phyloP scores from a whole-genome alignment of 1,139 yeast genomes.

The Kodamaea sp. region DNA sequence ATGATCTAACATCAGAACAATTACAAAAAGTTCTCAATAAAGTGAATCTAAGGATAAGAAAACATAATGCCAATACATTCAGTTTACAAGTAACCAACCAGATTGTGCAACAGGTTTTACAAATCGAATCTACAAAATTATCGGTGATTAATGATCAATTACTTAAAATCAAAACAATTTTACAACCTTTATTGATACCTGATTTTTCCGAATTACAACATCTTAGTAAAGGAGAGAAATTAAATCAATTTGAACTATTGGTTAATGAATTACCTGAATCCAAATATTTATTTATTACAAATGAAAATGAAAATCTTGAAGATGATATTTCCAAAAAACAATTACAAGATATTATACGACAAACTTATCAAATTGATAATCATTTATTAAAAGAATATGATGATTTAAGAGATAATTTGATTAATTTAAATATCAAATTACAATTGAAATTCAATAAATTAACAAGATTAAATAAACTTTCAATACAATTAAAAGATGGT shows the following conservation, averaged over 20 bases:
- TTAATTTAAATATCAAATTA: too few relatives aligned
- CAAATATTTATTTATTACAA: slow-evolving; percentile 22
- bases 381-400: too few relatives aligned
- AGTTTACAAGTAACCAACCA: slow-evolving; percentile 32
- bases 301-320: slow-evolving; percentile 3
- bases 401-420: too few relatives aligned
- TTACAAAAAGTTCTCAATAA: slow-evolving; percentile 24
- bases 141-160: slow-evolving; percentile 28
- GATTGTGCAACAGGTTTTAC: slow-evolving; percentile 34
- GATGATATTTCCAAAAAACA: not conserved
- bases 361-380: too few relatives aligned
- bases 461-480: not conserved
- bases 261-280: slow-evolving; percentile 34
- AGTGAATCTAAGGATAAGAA: slow-evolving; percentile 25
- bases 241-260: slow-evolving; percentile 22
- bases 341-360: not conserved
- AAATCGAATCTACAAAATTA: slow-evolving; percentile 31
- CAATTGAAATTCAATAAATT: too few relatives aligned
- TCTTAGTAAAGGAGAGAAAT: slow-evolving; percentile 10
- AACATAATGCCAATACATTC: slow-evolving; percentile 30
- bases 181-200: slow-evolving; percentile 32
- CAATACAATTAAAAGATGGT: not conserved
- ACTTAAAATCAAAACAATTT: slow-evolving; percentile 18
- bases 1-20: slow-evolving; percentile 17
- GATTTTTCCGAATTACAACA: slow-evolving; percentile 15